phyloP scores from a whole-genome alignment of 768 basidiomycete species.

The Trametes coccinea region DNA sequence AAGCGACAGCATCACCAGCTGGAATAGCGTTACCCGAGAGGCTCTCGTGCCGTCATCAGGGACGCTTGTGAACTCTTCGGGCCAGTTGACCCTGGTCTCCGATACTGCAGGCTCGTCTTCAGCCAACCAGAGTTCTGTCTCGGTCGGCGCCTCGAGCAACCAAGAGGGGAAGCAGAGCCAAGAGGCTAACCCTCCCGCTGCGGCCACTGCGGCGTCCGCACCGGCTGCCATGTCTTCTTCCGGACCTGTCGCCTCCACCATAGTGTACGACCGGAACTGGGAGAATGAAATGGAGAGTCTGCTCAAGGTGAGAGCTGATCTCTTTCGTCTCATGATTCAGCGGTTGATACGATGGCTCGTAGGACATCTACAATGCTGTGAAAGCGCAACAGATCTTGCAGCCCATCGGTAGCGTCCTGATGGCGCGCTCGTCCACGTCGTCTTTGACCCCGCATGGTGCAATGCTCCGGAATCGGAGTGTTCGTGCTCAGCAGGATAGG shows the following conservation, averaged over 20 bases:
- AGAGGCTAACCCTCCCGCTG: conserved; percentile 38
- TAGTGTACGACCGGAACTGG: conserved; percentile 69
- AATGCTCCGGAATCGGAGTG: conserved; percentile 66
- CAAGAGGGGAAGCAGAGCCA: conserved; percentile 26
- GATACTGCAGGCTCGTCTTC: conserved; percentile 36
- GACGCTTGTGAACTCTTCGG: conserved; percentile 29
- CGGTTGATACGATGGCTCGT: not conserved
- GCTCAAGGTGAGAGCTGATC: conserved; percentile 62
- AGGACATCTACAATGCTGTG: conserved; percentile 96
- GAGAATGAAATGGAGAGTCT: conserved; percentile 83
- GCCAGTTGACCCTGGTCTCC: conserved; percentile 28
- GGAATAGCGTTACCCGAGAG: conserved; percentile 76
- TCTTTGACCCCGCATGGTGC: conserved; percentile 55
- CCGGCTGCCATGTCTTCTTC: conserved; percentile 7
- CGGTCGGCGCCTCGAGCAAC: conserved; percentile 54
- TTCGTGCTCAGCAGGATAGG: conserved; percentile 67
- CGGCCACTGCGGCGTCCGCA: not conserved
- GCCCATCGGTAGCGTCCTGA: conserved; percentile 54
- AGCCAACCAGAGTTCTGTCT: conserved; percentile 63
- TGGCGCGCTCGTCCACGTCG: conserved; percentile 50
- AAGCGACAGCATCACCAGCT: conserved; percentile 83
- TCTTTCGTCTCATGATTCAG: not conserved
- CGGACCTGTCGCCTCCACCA: conserved; percentile 30
- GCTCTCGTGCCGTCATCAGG: conserved; percentile 42
- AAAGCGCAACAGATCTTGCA: conserved; percentile 90